Evolutionary conservation across 225 moss, liverwort and hornwort species (phyloP), one percentile per base, ranked within the genome.

Genomic region (Takakia lepidozioides): DNA sequence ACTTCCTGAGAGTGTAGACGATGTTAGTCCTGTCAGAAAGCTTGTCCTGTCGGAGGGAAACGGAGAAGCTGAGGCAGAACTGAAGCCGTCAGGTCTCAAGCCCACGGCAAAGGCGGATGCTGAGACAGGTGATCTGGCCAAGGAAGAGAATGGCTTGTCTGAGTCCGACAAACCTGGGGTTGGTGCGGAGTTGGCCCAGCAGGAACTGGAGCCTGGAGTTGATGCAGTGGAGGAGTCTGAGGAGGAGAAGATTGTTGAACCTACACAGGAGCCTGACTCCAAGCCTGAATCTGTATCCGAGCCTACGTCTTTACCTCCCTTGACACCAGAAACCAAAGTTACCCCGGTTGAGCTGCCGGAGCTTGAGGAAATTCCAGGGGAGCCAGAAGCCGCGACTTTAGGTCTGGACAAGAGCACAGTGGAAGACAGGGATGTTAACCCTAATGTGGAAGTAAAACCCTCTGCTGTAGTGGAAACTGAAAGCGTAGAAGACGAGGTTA

Each of bases 401-500:
- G 10, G 2, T 45, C 19, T 18, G 44, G 44, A 9, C 19, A 18
- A n/a, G 44, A 24, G 2, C 19, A 10, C 44, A 45, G 44, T 13
- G 17, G 32, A 1, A 18, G 2, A 9, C 44, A 6, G 10, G 23
- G 25, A 46, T 46, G 10, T 16, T 11, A 20, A 46, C 3, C 4
- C n/a, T 16, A 21, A 32, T 6, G 32, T 6, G 11, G 32, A 6
- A 0, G 32, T 32, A 32, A 11, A 32, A 32, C 7, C 7, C 7
- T 6, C 32, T 32, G 32, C 11, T 32, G 32, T 32, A 32, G 11
- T 1, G 32, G 8, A 32, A 32, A 20, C 56, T 23, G 67, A 62
- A 25, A 69, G 70, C 15, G 71, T 60, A 20, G 57, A 66, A 47
- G 68, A 25, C 38, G 73, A 70, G 54, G 62, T 25, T 6, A 37